Conservation (phyloP, 495 filamentous ascomycete species). For the Aspergillus incahuasiensis region DNA sequence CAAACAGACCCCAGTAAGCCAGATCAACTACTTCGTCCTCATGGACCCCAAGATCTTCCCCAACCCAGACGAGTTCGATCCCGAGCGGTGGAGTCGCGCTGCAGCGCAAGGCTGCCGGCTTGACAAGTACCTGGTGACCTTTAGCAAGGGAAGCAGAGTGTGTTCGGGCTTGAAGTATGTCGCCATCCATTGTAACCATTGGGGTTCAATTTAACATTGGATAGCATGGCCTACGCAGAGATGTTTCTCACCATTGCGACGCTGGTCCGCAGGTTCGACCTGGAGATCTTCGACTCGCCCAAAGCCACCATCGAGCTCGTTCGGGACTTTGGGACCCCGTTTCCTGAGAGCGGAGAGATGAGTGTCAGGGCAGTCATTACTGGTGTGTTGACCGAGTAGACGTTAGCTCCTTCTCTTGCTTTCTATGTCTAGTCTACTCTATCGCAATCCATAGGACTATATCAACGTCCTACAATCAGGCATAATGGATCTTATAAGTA, state of each 20-base stretch:
- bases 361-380: no score
- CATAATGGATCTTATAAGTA: no score
- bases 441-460: no score
- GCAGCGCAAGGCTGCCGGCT: conserved; percentile 15
- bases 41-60: conserved; percentile 39
- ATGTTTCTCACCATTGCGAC: neutral
- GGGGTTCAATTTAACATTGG: no score
- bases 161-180: conserved; percentile 29
- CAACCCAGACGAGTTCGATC: conserved; percentile 33
- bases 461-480: no score
- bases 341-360: neutral
- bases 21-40: conserved; percentile 35
- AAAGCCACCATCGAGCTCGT: neutral
- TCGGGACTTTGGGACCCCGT: neutral
- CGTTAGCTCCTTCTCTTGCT: no score
- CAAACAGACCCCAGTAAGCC: conserved; percentile 40
- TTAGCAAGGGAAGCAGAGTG: conserved; percentile 24
- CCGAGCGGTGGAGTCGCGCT: conserved; percentile 37
- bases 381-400: no score
- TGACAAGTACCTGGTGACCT: conserved; percentile 24
- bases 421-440: no score
- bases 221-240: neutral
- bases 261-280: neutral
- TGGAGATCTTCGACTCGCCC: neutral
- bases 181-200: no score